Evolutionary conservation across 2,329 filamentous ascomycete species (phyloP), one percentile per base, ranked within the genome.

Genomic region (Westerdykella aurantiaca): DNA sequence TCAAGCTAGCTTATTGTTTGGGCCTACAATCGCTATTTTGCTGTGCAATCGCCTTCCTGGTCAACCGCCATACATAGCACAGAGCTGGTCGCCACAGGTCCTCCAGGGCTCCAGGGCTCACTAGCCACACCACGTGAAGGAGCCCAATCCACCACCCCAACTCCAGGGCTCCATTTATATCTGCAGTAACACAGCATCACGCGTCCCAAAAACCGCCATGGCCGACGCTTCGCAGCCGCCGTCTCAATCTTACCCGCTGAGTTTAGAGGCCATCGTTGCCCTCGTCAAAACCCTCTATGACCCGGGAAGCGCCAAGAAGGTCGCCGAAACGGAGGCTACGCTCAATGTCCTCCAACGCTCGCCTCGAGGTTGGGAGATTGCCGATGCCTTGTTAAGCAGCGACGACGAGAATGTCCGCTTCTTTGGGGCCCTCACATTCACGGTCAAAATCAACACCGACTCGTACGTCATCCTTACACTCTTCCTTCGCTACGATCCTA

Each of bases 401-500:
- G 71, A 78, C 17, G 82, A 87, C 53, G 79, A 85, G 48, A 84
- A 90, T 57, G 81, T 93, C 53, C 85, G 86, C 51, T 97, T 97
- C 69, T 95, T 95, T 63, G 93, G 88, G 12, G 91, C 90, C 23
- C 76, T 96, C 46, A 97, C 91, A 0, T 85, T 96, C 53, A 94
- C 88, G 40, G 82, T 97, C 56, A 98, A 97, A 70, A 80, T 97
- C 46, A 96, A 97, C 63, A 85, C 83, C n/a, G 88, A 93, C 61
- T 88, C 83, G 85, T 86, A 71, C 50, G 73, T 58, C n/a, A n/a
- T 23, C 4, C 22, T n/a, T 14, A n/a, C 4, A 21, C 17, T 6
- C 29, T 33, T 25, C 5, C 29, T 16, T 38, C 12, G 22, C 37
- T 34, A 11, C 14, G 7, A 48, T 56, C 38, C 25, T 29, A 29